These are phyloP conservation scores for Colletotrichum orchidophilum DNA, from an alignment of 2,329 filamentous ascomycete species.

Conservation along the genomic window DNA sequence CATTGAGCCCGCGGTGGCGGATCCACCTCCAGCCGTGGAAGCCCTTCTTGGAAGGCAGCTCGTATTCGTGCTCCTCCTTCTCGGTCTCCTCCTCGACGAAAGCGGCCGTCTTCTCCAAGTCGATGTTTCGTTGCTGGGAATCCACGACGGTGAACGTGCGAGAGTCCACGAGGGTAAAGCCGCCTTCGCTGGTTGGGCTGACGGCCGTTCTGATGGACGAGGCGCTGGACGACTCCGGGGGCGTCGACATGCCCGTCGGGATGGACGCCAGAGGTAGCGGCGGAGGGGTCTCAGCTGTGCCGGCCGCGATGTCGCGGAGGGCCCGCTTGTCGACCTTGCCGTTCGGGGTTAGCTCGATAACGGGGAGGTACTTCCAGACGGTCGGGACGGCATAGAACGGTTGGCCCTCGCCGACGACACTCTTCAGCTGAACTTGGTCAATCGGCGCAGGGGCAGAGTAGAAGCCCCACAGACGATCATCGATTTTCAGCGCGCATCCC, in stretches of 20 bases:
- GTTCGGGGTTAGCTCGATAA: conserved; percentile 61
- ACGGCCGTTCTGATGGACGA: conserved; percentile 22
- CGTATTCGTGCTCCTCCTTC: conserved; percentile 35
- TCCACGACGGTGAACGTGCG: conserved; percentile 13
- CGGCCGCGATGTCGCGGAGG: conserved; percentile 47
- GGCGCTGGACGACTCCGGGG: conserved; percentile 2
- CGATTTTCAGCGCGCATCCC: conserved; percentile 57
- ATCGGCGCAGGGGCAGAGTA: conserved; percentile 48
- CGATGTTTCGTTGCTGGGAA: conserved; percentile 8
- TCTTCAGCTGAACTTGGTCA: conserved; percentile 48
- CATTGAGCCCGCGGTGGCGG: conserved; percentile 57
- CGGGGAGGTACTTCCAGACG: conserved; percentile 51
- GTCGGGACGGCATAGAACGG: conserved; percentile 66
- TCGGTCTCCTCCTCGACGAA: conserved; percentile 19
- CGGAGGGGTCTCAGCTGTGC: no score
- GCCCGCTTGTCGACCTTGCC: conserved; percentile 65
- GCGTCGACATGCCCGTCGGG: conserved; percentile 1
- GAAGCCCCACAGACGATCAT: conserved; percentile 61
- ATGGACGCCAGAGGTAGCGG: not conserved
- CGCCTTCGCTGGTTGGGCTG: conserved; percentile 19
- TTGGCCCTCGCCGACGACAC: conserved; percentile 52
- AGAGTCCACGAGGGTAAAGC: conserved; percentile 20
- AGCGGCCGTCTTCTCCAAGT: conserved; percentile 29
- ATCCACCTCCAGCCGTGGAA: conserved; percentile 51
- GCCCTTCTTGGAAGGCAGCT: conserved; percentile 53